These are phyloP conservation scores for Talaromyces rugulosus DNA, from an alignment of 2,329 filamentous ascomycete species.

Conservation along the genomic window DNA sequence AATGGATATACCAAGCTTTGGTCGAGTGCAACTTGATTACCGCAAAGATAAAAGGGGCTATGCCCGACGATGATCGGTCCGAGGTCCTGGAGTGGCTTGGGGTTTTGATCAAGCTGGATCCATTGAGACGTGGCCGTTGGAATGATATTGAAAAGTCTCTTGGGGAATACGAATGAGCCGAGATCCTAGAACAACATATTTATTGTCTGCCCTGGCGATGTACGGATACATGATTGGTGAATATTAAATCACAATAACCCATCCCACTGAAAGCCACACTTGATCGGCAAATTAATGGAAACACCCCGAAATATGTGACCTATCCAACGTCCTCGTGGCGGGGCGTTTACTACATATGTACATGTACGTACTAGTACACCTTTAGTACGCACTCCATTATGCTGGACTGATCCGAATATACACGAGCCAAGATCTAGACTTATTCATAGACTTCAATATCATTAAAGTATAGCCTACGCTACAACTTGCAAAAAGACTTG, in stretches of 20 bases:
- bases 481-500: no score
- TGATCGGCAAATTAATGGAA: no score
- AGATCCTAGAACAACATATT: not conserved
- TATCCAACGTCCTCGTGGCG: no score
- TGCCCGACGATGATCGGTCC: constrained; percentile 40
- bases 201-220: not conserved
- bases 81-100: constrained; percentile 58
- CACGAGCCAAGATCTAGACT: not conserved
- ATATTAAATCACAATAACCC: not conserved
- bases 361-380: not conserved
- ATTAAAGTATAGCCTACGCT: no score
- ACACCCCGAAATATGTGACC: no score
- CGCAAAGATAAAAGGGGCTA: constrained; percentile 45
- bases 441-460: no score
- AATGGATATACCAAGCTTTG: constrained; percentile 86
- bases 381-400: not conserved
- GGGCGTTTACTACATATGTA: not conserved
- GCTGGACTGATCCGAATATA: not conserved
- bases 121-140: constrained; percentile 72
- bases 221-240: not conserved
- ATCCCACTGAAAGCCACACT: no score
- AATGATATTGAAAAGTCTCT: constrained; percentile 58
- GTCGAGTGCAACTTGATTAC: constrained; percentile 67
- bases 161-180: constrained; percentile 2
- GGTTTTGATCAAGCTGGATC: constrained; percentile 66